Percentiles rank a stretch among this genome's conserved stretches.
Conservation (phyloP, 805 yeast species). For the Candida pseudofarinosa region DNA sequence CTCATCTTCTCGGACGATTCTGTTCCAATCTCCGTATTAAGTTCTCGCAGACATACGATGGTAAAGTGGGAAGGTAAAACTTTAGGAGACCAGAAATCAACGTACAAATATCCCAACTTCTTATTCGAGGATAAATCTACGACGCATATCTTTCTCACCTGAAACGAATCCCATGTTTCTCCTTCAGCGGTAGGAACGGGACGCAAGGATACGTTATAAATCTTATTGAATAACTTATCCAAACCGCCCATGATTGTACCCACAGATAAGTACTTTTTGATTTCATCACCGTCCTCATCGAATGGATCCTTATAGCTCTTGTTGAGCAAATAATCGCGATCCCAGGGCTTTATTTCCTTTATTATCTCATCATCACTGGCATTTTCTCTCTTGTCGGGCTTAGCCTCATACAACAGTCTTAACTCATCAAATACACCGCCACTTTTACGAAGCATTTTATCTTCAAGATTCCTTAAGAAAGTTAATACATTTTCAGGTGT, state of each 20-base stretch:
- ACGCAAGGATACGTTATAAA: slow-evolving; percentile 74
- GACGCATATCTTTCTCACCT: slow-evolving; percentile 79
- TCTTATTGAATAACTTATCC: slow-evolving; percentile 59
- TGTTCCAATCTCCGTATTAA: slow-evolving; percentile 46
- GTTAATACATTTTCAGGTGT: slow-evolving; percentile 69
- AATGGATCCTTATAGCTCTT: slow-evolving; percentile 14
- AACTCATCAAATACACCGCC: slow-evolving; percentile 58
- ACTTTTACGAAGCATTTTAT: slow-evolving; percentile 32
- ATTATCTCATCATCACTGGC: slow-evolving; percentile 30
- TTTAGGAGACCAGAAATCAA: slow-evolving; percentile 78
- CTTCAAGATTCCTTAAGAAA: slow-evolving; percentile 60
- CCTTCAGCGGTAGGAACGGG: slow-evolving; percentile 63
- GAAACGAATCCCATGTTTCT: slow-evolving; percentile 79
- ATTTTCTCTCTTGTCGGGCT: slow-evolving; percentile 17
- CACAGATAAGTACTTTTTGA: slow-evolving; percentile 72
- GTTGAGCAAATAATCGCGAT: slow-evolving; percentile 60
- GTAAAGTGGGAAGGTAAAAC: slow-evolving; percentile 95
- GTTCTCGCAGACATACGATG: slow-evolving; percentile 85
- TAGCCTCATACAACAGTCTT: slow-evolving; percentile 32
- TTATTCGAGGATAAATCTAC: slow-evolving; percentile 49
- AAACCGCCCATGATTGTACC: slow-evolving; percentile 86
- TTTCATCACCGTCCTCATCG: slow-evolving; percentile 42
- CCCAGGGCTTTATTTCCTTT: slow-evolving; percentile 77
- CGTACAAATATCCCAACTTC: slow-evolving; percentile 75
- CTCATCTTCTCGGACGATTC: slow-evolving; percentile 21